Base-by-base conservation (phyloP, 805 yeast genomes). In the Kazachstania africana region DNA sequence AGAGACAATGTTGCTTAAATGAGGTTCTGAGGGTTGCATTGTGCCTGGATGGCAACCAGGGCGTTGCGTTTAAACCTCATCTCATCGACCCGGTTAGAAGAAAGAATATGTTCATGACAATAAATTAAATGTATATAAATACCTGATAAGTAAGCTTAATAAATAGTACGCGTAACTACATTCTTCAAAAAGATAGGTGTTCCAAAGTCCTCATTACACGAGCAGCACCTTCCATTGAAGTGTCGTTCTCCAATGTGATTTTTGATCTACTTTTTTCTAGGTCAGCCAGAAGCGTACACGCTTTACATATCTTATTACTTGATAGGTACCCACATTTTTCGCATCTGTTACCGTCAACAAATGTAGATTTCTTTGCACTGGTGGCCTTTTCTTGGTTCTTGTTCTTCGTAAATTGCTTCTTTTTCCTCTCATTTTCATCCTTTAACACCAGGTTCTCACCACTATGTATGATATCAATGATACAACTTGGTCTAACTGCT, bases 261-360 rank as follows among this genome's bases (percentile, higher is more conserved):
- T 76, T 74, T 0, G 95, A 80, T 41, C 91, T 66, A 40, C 70
- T 75, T 32, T 70, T 63, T 44, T 87, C 91, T 34, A 91, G 65
- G 0, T 95, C 95, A 37, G 82, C 87, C 29, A 91, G 57, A 18
- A 91, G 60, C 33, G 80, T 70, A 56, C 98, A 91, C 1, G 98
- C 98, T 58, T 91, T 91, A 59, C 98, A 91, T 5, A 85, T 70
- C 47, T 61, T 68, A 53, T 91, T 91, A 40, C 87, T 79, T 0
- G 97, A 83, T 24, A 91, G 59, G 50, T 88, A 91, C 0, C 96
- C 95, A 60, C 98, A 91, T 38, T 75, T 75, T 40, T 76, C 81
- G 60, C 98, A 91, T 36, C 75, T 62, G 43, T 77, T 78, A 3
- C 84, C 85, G 48, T 78, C 83, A 14, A 62, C 62, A 38, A 62